Evolutionary conservation across 345 rosid species (phyloP), one percentile per base, ranked within the genome.

Genomic region (Melaleuca alternifolia): DNA sequence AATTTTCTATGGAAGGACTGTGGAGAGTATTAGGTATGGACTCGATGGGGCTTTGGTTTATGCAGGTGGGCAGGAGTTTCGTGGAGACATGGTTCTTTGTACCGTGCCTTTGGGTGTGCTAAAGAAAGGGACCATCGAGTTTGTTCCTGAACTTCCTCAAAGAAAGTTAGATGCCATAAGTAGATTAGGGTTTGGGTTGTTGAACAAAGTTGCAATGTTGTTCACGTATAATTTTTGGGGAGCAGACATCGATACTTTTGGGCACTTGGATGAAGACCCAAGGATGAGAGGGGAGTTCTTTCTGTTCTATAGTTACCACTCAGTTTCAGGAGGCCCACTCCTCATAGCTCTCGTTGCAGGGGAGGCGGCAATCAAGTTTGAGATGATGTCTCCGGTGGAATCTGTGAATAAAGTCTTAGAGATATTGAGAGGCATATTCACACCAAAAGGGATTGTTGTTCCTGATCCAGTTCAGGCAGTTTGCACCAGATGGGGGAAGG

Each of bases 261-360:
- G 99, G 86, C 91, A 93, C 88, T 91, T 97, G 91, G 94, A 96
- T 2, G 98, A 97, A 90, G 96, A 95, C 87, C 88, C 96, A 0
- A 89, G 89, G 24, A 93, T 92, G 88, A 93, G 99, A 92, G 97
- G 99, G 41, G 99, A 96, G 88, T 97, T 96, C 92, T 97, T 97
- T 89, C 90, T 97, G 91, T 96, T 97, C 87, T 95, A 96, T 87
- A 97, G 98, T 90, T 97, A 95, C 86, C 92, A 96, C 56, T 92
- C 99, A 1, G 98, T 96, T n/a, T 97, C 99, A 0, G 98, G 99
- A 12, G 98, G 99, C 26, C 93, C 99, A 13, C 98, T 97, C 53
- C 95, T 97, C 83, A 94, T 97, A 54, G 99, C 96, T 51, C 97
- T 97, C 44, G 99, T 97, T 84, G 98, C 99, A 5, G 99, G 99